Conservation (phyloP, 2,329 filamentous ascomycete species). For the Cladosporium sp. region DNA sequence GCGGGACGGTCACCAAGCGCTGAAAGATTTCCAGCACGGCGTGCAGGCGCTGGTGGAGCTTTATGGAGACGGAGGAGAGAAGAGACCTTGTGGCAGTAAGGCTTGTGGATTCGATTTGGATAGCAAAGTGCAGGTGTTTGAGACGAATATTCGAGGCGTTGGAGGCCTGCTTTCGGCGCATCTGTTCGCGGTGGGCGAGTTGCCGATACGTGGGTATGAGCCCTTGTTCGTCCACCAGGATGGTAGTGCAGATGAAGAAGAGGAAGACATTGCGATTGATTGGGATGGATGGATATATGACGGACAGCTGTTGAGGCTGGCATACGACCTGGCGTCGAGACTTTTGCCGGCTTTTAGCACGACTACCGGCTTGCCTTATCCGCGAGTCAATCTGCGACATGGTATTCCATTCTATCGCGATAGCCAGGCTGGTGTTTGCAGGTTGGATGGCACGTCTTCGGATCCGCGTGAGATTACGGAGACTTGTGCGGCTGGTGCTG, state of each 20-base stretch:
- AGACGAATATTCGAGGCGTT: constrained; percentile 90
- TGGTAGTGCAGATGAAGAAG: constrained; percentile 28
- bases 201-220: constrained; percentile 78
- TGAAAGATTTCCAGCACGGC: constrained; percentile 69
- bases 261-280: constrained; percentile 37
- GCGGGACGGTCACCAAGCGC: constrained; percentile 50
- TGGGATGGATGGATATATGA: constrained; percentile 69
- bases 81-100: constrained; percentile 64
- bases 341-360: constrained; percentile 91
- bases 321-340: constrained; percentile 76
- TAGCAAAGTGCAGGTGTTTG: constrained; percentile 97
- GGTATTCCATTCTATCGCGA: constrained; percentile 85
- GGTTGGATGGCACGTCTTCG: constrained; percentile 37
- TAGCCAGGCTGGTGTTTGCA: constrained; percentile 45
- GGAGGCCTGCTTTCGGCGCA: constrained; percentile 90
- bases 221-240: constrained; percentile 34
- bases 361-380: constrained; percentile 86
- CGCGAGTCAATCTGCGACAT: constrained; percentile 82
- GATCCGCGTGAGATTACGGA: constrained; percentile 73
- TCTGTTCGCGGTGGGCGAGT: constrained; percentile 82
- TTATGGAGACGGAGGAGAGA: constrained; percentile 78
- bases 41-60: constrained; percentile 70
- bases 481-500: constrained; percentile 95
- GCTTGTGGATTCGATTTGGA: constrained; percentile 86
- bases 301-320: constrained; percentile 84